Percentiles rank a stretch among this genome's conserved stretches.
These are phyloP conservation scores for Alliaria petiolata DNA, from an alignment of 345 rosid genomes.

Conservation along the genomic window DNA sequence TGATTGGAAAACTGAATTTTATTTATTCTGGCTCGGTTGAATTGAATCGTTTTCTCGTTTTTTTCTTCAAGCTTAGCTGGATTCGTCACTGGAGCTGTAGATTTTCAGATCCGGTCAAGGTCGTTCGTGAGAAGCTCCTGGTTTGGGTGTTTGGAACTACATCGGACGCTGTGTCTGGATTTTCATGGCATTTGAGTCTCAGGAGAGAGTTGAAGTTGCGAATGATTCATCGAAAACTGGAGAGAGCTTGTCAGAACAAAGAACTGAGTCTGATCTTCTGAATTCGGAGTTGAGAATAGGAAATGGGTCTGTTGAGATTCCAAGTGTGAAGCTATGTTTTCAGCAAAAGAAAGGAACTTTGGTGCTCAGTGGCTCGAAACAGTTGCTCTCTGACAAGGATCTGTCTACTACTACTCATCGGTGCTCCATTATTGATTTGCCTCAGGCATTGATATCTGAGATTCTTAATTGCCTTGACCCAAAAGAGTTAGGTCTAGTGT, in stretches of 20 bases:
- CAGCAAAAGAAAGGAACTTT: slow-evolving; percentile 32
- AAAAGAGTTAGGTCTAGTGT: slow-evolving; percentile 80
- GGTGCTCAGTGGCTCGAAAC: slow-evolving; percentile 26
- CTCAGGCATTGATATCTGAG: slow-evolving; percentile 73
- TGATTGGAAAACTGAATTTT: background rate
- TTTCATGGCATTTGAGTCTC: slow-evolving; percentile 95
- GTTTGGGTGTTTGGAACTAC: background rate
- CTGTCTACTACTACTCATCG: slow-evolving; percentile 16
- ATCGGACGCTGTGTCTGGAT: background rate
- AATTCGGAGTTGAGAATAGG: background rate
- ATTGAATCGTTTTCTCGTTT: slow-evolving; percentile 7
- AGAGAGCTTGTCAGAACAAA: slow-evolving; percentile 11
- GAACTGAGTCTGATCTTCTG: slow-evolving; percentile 14
- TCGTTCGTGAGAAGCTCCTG: slow-evolving; percentile 10
- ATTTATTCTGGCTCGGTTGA: background rate
- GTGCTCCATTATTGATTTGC: slow-evolving; percentile 68
- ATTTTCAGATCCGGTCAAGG: slow-evolving; percentile 16
- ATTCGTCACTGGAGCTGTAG: slow-evolving; percentile 11
- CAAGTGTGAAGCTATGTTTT: slow-evolving; percentile 14
- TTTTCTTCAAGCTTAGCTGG: slow-evolving; percentile 10
- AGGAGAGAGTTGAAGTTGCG: no score
- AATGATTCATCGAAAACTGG: no score
- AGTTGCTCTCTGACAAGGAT: slow-evolving; percentile 37
- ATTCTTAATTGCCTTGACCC: slow-evolving; percentile 77
- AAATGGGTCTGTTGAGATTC: slow-evolving; percentile 31